Base-by-base conservation (phyloP, 2,329 filamentous ascomycete genomes). In the Magnaporthiopsis incrustans region DNA sequence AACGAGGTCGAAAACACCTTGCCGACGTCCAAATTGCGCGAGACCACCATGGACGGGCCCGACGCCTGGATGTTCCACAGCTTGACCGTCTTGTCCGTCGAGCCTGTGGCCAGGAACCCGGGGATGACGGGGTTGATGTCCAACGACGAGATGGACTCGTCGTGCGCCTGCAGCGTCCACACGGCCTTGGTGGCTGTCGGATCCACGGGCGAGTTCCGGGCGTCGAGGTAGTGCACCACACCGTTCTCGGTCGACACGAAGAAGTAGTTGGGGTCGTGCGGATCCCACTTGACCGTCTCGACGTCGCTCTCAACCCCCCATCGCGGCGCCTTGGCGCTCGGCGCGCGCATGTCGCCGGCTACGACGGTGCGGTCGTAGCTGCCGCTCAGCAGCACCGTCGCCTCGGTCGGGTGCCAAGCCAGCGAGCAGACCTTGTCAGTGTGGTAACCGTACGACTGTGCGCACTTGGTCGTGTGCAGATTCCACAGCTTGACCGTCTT, bases 401-500 rank as follows among this genome's bases (percentile, higher is more conserved):
- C 87, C 75, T 97, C 91, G 58, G 83, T 85, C 0, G 90, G 85
- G 79, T 98, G 92, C 95, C 96, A 99, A 68, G 94, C 90, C 64
- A 99, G 80, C 27, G 94, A 92, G 83, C 93, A 99, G 69, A 98
- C 93, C 80, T 99, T 99, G 82, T 97, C 95, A 50, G 91, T 96
- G 79, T 99, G 95, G 78, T 96, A 91, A 22, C 27, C 58, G 82
- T 99, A 99, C 59, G 93, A 97, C 79, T 97, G 95, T 71, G 95
- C 95, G 77, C 92, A 97, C 76, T 89, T 92, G 66, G 90, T 85
- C 3, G 92, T 97, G 79, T 92, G 91, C 67, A 99, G 81, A 75
- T 99, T 95, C 95, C 95, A 99, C 26, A 99, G 85, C 81, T 99
- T 99, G 72, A 98, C 88, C 3, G 95, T 99, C 79, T 93, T 92